phyloP scores from a whole-genome alignment of 768 basidiomycete species.

The Hygrophorus russula region DNA sequence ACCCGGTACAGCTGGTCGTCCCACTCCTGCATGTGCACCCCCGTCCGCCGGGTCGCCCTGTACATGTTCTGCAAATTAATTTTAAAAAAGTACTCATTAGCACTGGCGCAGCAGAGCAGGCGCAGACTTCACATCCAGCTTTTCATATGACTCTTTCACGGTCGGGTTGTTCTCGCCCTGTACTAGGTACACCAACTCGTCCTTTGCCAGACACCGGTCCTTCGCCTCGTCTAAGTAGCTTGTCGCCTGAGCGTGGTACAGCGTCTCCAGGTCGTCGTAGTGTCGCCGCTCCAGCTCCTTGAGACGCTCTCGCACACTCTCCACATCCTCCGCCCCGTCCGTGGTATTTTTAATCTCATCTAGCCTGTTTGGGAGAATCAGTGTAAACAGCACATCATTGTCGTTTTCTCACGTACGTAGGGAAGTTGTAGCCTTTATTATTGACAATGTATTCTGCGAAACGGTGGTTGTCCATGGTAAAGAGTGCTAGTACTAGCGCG shows the following conservation, averaged over 20 bases:
- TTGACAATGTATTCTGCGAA: too few relatives aligned
- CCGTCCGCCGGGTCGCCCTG: slow-evolving; percentile 11
- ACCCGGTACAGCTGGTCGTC: slow-evolving; percentile 18
- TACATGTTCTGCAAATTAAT: slow-evolving; percentile 15
- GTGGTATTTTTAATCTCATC: slow-evolving; percentile 23
- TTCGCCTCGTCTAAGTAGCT: slow-evolving; percentile 24
- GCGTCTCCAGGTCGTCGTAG: slow-evolving; percentile 22
- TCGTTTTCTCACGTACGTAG: too few relatives aligned
- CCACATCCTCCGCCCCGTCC: slow-evolving; percentile 17
- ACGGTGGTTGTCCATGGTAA: too few relatives aligned
- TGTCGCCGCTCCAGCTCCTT: slow-evolving; percentile 19
- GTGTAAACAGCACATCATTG: too few relatives aligned
- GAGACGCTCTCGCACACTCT: slow-evolving; percentile 18
- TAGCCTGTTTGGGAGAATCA: too few relatives aligned
- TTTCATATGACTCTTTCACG: slow-evolving; percentile 11
- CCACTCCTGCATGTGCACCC: slow-evolving; percentile 16
- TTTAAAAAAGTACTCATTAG: background rate
- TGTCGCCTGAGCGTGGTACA: slow-evolving; percentile 24
- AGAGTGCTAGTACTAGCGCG: too few relatives aligned
- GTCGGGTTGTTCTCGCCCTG: slow-evolving; percentile 13
- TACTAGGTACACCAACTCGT: slow-evolving; percentile 15
- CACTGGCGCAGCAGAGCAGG: too few relatives aligned
- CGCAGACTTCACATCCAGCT: slow-evolving; percentile 13
- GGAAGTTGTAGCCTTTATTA: too few relatives aligned
- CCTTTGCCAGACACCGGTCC: slow-evolving; percentile 22